phyloP scores from a whole-genome alignment of 163 green algal genomes.

The Scenedesmus sp. region DNA sequence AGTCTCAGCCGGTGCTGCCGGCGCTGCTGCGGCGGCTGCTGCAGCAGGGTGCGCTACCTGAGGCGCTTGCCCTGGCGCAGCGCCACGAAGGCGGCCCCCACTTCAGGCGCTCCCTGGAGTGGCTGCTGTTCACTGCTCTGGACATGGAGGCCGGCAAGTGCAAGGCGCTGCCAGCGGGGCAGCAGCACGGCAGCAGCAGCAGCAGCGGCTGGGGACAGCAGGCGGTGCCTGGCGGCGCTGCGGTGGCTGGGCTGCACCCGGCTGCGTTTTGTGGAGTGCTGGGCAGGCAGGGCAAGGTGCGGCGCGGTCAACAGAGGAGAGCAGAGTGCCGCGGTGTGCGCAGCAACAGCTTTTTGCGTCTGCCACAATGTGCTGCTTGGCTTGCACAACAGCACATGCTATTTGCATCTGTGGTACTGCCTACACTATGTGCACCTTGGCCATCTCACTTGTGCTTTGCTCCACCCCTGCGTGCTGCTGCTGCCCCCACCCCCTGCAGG shows the following conservation, averaged over 20 bases:
- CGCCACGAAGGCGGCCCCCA: constrained; percentile 80
- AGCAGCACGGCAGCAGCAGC: not conserved
- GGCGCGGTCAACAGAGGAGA: not conserved
- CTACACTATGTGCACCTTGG: no score
- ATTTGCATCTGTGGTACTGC: no score
- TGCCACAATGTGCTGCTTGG: no score
- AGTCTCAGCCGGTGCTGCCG: constrained; percentile 88
- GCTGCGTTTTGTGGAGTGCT: constrained; percentile 29
- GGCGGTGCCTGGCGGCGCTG: not conserved
- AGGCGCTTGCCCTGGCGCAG: constrained; percentile 76
- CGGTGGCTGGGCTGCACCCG: not conserved
- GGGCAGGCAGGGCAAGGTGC: constrained; percentile 44
- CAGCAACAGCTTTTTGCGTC: no score
- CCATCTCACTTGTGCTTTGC: not conserved
- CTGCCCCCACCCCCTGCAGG: constrained; percentile 34
- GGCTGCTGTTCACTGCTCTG: constrained; percentile 92
- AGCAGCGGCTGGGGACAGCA: not conserved
- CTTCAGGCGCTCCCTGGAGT: constrained; percentile 89
- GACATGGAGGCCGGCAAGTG: constrained; percentile 74
- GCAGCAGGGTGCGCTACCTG: constrained; percentile 73
- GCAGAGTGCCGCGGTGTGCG: no score
- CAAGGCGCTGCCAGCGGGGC: not conserved
- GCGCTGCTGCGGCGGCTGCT: constrained; percentile 87
- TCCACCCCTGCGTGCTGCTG: not conserved
- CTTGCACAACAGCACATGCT: no score